A percentile compares a stretch with the other conserved stretches of the same genome.
Conservation (phyloP, 495 filamentous ascomycete species). For the Trichoderma orchidacearum region DNA sequence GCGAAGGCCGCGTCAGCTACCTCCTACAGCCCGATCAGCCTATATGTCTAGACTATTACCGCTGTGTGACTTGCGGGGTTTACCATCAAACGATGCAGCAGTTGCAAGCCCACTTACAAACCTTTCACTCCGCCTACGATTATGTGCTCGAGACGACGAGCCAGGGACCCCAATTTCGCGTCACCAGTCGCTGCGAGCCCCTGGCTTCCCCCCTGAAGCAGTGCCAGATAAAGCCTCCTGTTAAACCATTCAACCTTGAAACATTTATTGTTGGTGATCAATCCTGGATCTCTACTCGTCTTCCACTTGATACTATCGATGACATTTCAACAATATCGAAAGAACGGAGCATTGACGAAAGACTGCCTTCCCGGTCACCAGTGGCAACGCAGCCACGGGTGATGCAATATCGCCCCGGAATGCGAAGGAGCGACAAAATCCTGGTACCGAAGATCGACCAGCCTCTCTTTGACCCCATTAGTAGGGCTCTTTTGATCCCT, state of each 20-base stretch:
- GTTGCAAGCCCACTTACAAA: conserved; percentile 27
- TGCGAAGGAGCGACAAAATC: conserved; percentile 7
- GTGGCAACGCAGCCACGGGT: background rate
- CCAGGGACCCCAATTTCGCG: conserved; percentile 8
- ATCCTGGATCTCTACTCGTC: conserved; percentile 23
- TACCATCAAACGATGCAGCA: conserved; percentile 24
- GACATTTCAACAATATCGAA: conserved; percentile 6
- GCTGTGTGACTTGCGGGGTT: conserved; percentile 32
- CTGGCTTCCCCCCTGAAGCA: conserved; percentile 8
- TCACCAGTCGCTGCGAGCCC: conserved; percentile 7
- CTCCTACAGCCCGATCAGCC: conserved; percentile 26
- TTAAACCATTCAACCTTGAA: conserved; percentile 21
- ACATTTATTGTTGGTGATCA: conserved; percentile 26
- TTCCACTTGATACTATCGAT: conserved; percentile 21
- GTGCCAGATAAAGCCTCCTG: conserved; percentile 22
- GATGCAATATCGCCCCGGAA: background rate
- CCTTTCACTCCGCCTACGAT: conserved; percentile 27
- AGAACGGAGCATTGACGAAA: background rate
- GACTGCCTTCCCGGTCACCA: conserved; percentile 1
- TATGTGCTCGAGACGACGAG: conserved; percentile 24
- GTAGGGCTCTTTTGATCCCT: conserved; percentile 30
- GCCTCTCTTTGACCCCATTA: conserved; percentile 35
- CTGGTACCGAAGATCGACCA: conserved; percentile 33
- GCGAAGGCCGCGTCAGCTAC: conserved; percentile 23
- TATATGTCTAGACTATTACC: conserved; percentile 22